Evolutionary conservation across 2,329 filamentous ascomycete genomes (phyloP), one percentile per base, ranked within the genome.

Genomic region (Chaetomiaceae sp.): DNA sequence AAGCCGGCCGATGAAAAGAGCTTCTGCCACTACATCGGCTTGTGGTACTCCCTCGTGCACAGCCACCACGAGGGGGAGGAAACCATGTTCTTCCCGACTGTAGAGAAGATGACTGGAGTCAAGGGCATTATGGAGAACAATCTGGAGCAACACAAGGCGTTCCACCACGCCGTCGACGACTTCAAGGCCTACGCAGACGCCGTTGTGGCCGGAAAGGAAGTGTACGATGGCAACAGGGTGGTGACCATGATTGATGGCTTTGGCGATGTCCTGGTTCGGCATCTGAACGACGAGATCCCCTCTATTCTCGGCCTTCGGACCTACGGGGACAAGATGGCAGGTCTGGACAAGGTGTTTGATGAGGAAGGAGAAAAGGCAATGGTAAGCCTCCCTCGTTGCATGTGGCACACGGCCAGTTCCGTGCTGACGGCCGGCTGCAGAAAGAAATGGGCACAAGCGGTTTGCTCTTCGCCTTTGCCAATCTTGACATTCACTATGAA

Each of bases 231-330:
- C 3, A 9, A 33, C 10, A 60, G 54, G 42, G 19, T 67, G 6
- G 40, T 55, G 8, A 33, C 42, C 10, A 26, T 64, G 17, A 59
- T 67, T 15, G 62, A 67, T 47, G 48, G 7, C 0, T 68, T 68
- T 32, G 64, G 57, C 0, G 27, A 49, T 3, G 43, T 47, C 5
- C 52, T 68, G 38, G 48, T 53, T 26, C 43, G 56, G 34, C 65
- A 68, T 53, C 50, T 68, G 12, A 41, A 39, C 0, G 62, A 66
- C 2, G 65, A 68, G 50, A 60, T 68, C 19, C 51, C 51, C 9
- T 59, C 57, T 18, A 53, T 68, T 4, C 43, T 59, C 17, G 52
- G 48, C 6, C 50, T 68, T 19, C 52, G 55, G 38, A 42, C 51
- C 18, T 60, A 58, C 45, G 45, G 51, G 46, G 50, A 60, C n/a